Evolutionary conservation across 768 basidiomycete species (phyloP).

Genomic region (Termitomyces sp.): DNA sequence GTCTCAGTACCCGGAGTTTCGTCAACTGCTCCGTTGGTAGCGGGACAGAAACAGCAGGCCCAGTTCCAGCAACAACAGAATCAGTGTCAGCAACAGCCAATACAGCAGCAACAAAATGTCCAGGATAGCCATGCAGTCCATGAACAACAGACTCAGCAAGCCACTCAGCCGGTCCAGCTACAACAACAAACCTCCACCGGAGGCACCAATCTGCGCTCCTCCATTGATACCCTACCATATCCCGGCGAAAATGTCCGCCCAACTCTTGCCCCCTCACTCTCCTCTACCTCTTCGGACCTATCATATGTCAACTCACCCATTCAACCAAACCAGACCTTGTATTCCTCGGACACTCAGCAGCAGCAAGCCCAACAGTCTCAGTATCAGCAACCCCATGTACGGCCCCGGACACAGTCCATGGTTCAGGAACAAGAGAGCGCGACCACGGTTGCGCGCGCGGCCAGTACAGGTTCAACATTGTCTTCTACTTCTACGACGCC

Average conservation of each 20-base stretch:
- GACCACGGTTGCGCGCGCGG: background rate
- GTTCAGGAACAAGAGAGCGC: background rate
- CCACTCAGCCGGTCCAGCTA: conserved; percentile 4
- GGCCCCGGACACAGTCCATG: background rate
- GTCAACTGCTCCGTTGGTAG: conserved; percentile 23
- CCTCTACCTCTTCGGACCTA: conserved; percentile 3
- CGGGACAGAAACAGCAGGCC: conserved; percentile 13
- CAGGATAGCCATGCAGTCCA: conserved; percentile 1
- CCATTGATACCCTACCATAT: conserved; percentile 13
- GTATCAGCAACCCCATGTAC: conserved; percentile 1
- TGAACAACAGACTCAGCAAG: conserved; percentile 2
- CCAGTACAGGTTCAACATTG: background rate
- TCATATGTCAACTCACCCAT: conserved; percentile 7
- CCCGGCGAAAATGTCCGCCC: conserved; percentile 12
- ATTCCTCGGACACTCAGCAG: conserved; percentile 4
- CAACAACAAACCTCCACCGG: conserved; percentile 1
- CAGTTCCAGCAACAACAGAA: conserved; percentile 12
- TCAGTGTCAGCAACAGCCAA: conserved; percentile 4
- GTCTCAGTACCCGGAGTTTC: conserved; percentile 71
- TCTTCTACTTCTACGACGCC: conserved; percentile 20
- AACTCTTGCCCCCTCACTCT: background rate
- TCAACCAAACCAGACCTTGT: conserved; percentile 1
- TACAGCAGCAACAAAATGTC: conserved; percentile 5
- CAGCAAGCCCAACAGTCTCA: conserved; percentile 4
- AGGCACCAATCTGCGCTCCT: background rate